These are phyloP conservation scores for Thalassiosira allenii DNA, from an alignment of 352 stramenopile species.

Conservation along the genomic window DNA sequence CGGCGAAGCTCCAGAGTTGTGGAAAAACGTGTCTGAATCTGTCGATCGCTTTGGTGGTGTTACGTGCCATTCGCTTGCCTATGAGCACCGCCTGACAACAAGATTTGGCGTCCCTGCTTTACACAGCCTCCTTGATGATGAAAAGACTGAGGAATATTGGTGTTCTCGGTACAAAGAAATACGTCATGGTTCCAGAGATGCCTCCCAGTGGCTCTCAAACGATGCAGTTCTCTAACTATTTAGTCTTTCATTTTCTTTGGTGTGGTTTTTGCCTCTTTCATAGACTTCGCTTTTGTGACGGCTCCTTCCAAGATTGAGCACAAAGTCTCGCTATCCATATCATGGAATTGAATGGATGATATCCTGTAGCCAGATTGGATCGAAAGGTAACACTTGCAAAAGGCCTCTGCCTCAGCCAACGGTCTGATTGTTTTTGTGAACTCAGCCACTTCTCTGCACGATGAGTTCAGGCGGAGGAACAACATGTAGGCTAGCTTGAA, in stretches of 20 bases:
- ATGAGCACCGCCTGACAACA: conserved; percentile 17
- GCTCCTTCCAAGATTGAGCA: conserved; percentile 54
- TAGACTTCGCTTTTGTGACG: conserved; percentile 47
- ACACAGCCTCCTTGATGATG: conserved; percentile 21
- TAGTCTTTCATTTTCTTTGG: conserved; percentile 13
- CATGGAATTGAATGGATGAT: conserved; percentile 50
- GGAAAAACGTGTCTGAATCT: conserved; percentile 36
- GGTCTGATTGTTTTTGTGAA: conserved; percentile 46
- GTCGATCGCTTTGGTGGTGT: too few species aligned
- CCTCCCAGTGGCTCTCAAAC: too few species aligned
- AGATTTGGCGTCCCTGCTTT: conserved; percentile 21
- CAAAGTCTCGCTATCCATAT: conserved; percentile 49
- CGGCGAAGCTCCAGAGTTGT: conserved; percentile 17
- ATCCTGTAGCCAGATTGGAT: conserved; percentile 66
- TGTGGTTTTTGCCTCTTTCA: conserved; percentile 28
- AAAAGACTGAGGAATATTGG: conserved; percentile 15
- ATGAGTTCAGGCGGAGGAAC: conserved; percentile 77
- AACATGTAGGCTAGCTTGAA: conserved; percentile 75
- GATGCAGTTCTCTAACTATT: background rate
- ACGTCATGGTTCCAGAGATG: too few species aligned
- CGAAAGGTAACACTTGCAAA: conserved; percentile 70
- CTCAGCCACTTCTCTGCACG: conserved; percentile 45
- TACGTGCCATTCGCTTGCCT: conserved; percentile 16
- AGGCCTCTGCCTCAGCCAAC: conserved; percentile 59
- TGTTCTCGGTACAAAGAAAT: too few species aligned